Base-by-base conservation (phyloP, 805 yeast species). In the Metschnikowia anglica region DNA sequence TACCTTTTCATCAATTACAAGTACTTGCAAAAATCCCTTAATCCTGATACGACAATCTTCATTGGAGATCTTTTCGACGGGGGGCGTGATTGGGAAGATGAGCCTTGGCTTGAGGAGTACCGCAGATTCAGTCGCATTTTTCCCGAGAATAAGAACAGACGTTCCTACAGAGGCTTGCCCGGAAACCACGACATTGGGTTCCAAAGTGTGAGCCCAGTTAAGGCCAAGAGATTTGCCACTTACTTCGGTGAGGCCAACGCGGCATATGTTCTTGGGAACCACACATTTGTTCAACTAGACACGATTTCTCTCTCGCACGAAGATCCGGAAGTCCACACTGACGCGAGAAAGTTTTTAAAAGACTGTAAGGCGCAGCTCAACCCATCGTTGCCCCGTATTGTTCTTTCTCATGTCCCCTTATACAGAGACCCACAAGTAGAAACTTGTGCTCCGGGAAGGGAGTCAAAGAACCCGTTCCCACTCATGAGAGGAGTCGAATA, bases 111-210 rank as follows among this genome's bases (percentile, higher is more conserved):
- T 41, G 65, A 71, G 11, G 98, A 93, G 61, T 82, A 74, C 54
- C 56, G 61, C 16, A 68, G 99, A 39, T 93, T 85, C 62, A 74
- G 79, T 49, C 49, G 60, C 1, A 77, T 93, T 3, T 91, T 86
- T 61, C 83, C 85, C 5, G 66, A 69, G 46, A 72, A 72, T 43
- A 66, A 73, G n/a, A 64, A 70, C 41, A 67, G 77, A 38, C 53
- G 63, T 17, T 62, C 63, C 19, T 57, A 60, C 39, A 53, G 65
- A 25, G 62, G 72, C 2, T 57, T 77, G 7, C 96, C 97, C 0
- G 99, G 99, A 1, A 93, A 93, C 59, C 99, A 93, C 61, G 99
- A 93, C 60, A 88, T 95, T 50, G 99, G 99, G 0, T 91, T 85
- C 65, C 96, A 93, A 21, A 78, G 81, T 46, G 79, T 93, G 12